Base-by-base conservation (phyloP, 2,329 filamentous ascomycete species). In the Biscogniauxia marginata region DNA sequence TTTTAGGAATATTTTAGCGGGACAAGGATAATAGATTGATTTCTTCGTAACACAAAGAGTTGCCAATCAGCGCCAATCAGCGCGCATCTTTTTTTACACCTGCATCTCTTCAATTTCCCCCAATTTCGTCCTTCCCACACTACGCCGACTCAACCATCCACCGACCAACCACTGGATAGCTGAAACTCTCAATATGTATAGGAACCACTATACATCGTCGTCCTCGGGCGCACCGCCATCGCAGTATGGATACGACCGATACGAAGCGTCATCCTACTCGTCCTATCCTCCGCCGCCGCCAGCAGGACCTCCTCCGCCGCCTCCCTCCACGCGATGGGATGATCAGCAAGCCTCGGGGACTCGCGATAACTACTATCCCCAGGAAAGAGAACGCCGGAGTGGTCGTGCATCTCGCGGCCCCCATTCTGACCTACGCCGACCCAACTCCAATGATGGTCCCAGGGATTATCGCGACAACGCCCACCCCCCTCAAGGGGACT, bases 401-500 rank as follows among this genome's bases (percentile, higher is more conserved):
- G 30, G 30, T 16, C 30, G 30, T 39, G n/a, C n/a, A n/a, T n/a
- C n/a, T n/a, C n/a, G n/a, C n/a, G 30, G 30, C 30, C 30, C 30
- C 3, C n/a, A 39, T n/a, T 39, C 30, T 9, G 30, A 39, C 13
- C 30, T 39, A 11, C 30, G 30, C 9, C 30, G 30, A 11, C n/a
- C 30, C 3, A 9, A 16, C 30, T 39, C 30, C 30, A 39, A 39
- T n/a, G 30, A 39, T 16, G n/a, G n/a, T 16, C n/a, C 13, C 6
- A 39, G 30, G 48, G 53, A 60, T 22, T 54, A 57, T 7, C 63
- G 58, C 19, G 59, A 67, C 21, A 64, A 70, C 30, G 70, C 70
- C 49, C 70, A 67, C 1, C 73, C 73, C 6, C 76, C 77, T 9
- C 74, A 74, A 50, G 69, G 81, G 39, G 81, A 84, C 50, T 86